A percentile compares a stretch with the other conserved stretches of the same genome.
Evolutionary conservation across 192 early-diverging fungal genomes (phyloP).

Genomic region (Linnemannia zychae): DNA sequence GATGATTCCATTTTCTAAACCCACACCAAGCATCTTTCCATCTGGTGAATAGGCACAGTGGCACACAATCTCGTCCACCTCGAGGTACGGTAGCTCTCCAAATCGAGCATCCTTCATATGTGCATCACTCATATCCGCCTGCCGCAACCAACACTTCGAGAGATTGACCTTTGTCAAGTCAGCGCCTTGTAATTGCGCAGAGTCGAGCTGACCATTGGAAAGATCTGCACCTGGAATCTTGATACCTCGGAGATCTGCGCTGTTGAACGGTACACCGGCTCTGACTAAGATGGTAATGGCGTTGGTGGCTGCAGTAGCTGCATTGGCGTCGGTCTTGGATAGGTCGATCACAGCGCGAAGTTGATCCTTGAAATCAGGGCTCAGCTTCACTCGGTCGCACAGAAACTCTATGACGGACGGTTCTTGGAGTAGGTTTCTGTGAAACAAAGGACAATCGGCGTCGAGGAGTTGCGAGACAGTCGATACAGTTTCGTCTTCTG

Average conservation of each 20-base stretch:
- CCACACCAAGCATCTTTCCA: background rate
- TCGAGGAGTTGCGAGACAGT: no score
- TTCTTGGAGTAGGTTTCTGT: no score
- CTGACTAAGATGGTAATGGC: background rate
- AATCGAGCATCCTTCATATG: background rate
- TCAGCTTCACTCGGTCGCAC: no score
- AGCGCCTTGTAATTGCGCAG: background rate
- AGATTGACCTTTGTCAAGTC: constrained; percentile 1
- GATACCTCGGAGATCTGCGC: background rate
- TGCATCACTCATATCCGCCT: constrained; percentile 2
- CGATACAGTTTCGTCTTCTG: no score
- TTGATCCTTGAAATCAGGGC: no score
- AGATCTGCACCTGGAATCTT: background rate
- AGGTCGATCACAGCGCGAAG: background rate
- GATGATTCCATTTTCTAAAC: no score
- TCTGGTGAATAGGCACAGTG: constrained; percentile 5
- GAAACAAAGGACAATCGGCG: no score
- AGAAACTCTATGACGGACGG: no score
- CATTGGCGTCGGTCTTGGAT: background rate
- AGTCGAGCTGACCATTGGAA: background rate
- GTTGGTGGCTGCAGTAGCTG: background rate
- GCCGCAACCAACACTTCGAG: background rate
- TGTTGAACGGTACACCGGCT: background rate
- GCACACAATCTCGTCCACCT: background rate
- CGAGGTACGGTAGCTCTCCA: constrained; percentile 10